These are phyloP conservation scores for Salvia hispanica DNA, from an alignment of 257 asterid genomes.

Conservation along the genomic window DNA sequence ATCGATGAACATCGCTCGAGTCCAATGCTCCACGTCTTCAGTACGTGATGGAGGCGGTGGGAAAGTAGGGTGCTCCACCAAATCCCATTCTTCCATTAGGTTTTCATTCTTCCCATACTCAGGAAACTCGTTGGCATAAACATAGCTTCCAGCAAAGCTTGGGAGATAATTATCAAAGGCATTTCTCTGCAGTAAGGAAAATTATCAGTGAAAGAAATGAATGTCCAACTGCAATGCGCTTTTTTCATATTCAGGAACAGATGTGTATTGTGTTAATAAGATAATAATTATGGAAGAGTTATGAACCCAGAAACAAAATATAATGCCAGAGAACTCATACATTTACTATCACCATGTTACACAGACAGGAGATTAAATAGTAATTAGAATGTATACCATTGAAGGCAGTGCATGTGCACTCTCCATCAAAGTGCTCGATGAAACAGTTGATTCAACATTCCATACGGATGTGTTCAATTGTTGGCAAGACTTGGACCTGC, in stretches of 20 bases:
- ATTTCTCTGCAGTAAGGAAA: slow-evolving; percentile 61
- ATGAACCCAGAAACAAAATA: too few species aligned
- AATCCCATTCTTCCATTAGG: slow-evolving; percentile 86
- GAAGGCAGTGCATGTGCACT: slow-evolving; percentile 69
- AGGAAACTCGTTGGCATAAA: slow-evolving; percentile 56
- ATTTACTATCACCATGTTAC: too few species aligned
- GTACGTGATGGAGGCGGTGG: slow-evolving; percentile 98
- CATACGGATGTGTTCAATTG: slow-evolving; percentile 73
- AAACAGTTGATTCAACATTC: slow-evolving; percentile 70
- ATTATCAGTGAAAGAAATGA: slow-evolving; percentile 25
- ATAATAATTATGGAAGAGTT: neutral
- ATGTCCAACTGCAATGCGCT: neutral
- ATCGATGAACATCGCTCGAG: slow-evolving; percentile 94
- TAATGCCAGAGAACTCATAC: too few species aligned
- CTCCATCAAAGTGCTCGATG: slow-evolving; percentile 85
- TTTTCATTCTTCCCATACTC: slow-evolving; percentile 67
- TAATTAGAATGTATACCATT: slow-evolving; percentile 47
- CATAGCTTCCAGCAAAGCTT: slow-evolving; percentile 78
- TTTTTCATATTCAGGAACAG: neutral
- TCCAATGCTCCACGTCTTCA: slow-evolving; percentile 99
- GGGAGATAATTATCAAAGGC: slow-evolving; percentile 61
- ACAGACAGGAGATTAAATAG: slow-evolving; percentile 9
- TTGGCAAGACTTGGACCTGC: slow-evolving; percentile 76
- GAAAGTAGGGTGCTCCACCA: slow-evolving; percentile 86
- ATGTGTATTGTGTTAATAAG: neutral